Conservation (phyloP, 2,329 filamentous ascomycete genomes). For the Pseudogymnoascus verrucosus region DNA sequence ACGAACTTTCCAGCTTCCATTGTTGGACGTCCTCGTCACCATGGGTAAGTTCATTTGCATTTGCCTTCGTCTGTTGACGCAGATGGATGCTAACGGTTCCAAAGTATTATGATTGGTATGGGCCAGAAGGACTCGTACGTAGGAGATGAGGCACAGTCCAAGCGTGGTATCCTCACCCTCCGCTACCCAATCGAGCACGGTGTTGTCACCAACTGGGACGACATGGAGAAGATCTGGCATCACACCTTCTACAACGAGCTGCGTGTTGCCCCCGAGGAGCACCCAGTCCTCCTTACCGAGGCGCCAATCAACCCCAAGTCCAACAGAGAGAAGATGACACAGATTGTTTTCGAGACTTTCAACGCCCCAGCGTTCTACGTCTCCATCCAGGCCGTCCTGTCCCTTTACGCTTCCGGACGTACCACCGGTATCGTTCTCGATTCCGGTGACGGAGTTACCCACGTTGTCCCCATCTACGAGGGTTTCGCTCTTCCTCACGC, state of each 20-base stretch:
- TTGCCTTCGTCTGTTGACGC: constrained; percentile 6
- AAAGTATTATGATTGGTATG: constrained; percentile 99
- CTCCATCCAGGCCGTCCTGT: constrained; percentile 98
- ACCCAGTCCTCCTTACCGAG: constrained; percentile 98
- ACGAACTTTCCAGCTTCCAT: constrained; percentile 68
- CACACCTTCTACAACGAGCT: constrained; percentile 99
- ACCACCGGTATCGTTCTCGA: constrained; percentile 99
- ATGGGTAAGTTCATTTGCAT: constrained; percentile 68
- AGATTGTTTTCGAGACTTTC: constrained; percentile 99
- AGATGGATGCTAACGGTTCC: constrained; percentile 18
- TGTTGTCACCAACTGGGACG: constrained; percentile 99
- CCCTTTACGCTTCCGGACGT: constrained; percentile 99
- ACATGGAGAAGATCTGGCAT: constrained; percentile 99
- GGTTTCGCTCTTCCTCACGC: constrained; percentile 99
- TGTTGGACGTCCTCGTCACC: constrained; percentile 98
- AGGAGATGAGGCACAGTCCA: constrained; percentile 99
- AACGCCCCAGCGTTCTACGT: constrained; percentile 99
- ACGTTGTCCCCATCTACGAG: constrained; percentile 99
- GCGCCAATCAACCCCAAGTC: constrained; percentile 99
- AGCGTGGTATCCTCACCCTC: constrained; percentile 99
- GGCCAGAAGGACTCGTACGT: constrained; percentile 99
- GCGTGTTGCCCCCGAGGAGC: constrained; percentile 99
- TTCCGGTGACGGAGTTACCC: constrained; percentile 99
- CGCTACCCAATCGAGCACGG: constrained; percentile 99
- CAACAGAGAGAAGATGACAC: constrained; percentile 99